phyloP scores from a whole-genome alignment of 2,329 filamentous ascomycete species.

The Fusarium sp. region DNA sequence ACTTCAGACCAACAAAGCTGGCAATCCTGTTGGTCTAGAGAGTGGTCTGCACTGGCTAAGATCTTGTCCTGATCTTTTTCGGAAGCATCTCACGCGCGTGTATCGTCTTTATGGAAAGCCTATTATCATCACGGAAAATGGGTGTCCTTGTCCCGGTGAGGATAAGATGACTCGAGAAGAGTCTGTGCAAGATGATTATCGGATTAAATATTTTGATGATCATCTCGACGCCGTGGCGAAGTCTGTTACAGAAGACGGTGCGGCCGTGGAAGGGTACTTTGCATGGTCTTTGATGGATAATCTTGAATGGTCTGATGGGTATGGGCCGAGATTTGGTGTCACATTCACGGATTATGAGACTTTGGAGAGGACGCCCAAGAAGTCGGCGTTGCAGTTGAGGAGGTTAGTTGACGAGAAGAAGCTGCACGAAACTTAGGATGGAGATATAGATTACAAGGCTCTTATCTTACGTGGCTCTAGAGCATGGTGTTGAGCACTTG shows the following conservation, averaged over 20 bases:
- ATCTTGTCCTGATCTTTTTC: conserved; percentile 22
- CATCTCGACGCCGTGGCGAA: conserved; percentile 51
- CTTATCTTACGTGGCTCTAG: too few species aligned
- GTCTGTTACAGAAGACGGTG: conserved; percentile 19
- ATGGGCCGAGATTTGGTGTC: conserved; percentile 27
- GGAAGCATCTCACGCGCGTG: conserved; percentile 20
- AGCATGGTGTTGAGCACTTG: too few species aligned
- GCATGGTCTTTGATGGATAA: conserved; percentile 35
- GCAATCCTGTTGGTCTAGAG: conserved; percentile 1
- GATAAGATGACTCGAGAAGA: conserved; percentile 40
- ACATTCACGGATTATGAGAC: conserved; percentile 29
- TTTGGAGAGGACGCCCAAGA: conserved; percentile 25
- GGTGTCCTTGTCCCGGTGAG: conserved; percentile 25
- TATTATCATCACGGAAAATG: conserved; percentile 28
- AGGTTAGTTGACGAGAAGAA: conserved; percentile 1
- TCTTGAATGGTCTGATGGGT: conserved; percentile 28
- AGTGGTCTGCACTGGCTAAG: conserved; percentile 24
- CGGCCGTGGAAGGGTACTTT: conserved; percentile 20
- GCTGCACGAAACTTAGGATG: too few species aligned
- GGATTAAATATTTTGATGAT: conserved; percentile 50
- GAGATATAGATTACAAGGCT: too few species aligned
- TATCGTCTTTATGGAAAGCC: conserved; percentile 28
- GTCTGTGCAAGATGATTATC: conserved; percentile 50
- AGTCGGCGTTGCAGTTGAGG: conserved; percentile 15
- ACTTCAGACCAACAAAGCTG: conserved; percentile 13